Base-by-base conservation (phyloP, 495 filamentous ascomycete species). In the Aspergillus olivimuriae region DNA sequence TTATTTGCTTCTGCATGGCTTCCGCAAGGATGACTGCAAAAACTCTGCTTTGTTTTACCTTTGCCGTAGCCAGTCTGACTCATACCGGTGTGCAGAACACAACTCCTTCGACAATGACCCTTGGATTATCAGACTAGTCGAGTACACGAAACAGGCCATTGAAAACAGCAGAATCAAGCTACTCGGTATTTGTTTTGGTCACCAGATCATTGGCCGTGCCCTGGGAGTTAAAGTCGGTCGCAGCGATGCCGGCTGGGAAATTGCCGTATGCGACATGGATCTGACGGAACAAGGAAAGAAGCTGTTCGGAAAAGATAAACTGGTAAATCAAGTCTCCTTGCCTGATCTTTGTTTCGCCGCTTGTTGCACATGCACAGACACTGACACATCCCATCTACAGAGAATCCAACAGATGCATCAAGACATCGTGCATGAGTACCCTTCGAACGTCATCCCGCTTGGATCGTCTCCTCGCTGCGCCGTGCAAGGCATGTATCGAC, bases 381-480 rank as follows among this genome's bases (percentile, higher is more conserved):
- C n/a, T 7, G 9, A 1, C 12, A 11, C 19, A 14, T 19, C n/a
- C 18, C 16, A 22, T 11, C 5, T 42, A 45, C 50, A 94, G 89
- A 74, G 73, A 28, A 76, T 95, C 39, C 82, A 89, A 52, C 89
- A 95, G 65, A 94, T 94, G 89, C 89, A 97, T 65, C 76, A 77
- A 34, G 90, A 95, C 56, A 77, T 86, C 22, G 83, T 91, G n/a
- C 73, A 66, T 44, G 56, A 70, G 9, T 75, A 80, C 14, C 89
- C 91, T 0, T 52, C 66, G 0, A 76, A 74, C 20, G 78, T 81
- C 11, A 68, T 81, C 30, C 52, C 69, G 4, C 74, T 96, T 0
- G 89, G 83, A 4, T 73, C 72, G 12, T 86, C 85, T 1, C 68
- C 72, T 8, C 59, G 65, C 5, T 95, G 90, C 55, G 60, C 67